Base-by-base conservation (phyloP, 1,284 basidiomycete genomes). In the Abortiporus biennis region DNA sequence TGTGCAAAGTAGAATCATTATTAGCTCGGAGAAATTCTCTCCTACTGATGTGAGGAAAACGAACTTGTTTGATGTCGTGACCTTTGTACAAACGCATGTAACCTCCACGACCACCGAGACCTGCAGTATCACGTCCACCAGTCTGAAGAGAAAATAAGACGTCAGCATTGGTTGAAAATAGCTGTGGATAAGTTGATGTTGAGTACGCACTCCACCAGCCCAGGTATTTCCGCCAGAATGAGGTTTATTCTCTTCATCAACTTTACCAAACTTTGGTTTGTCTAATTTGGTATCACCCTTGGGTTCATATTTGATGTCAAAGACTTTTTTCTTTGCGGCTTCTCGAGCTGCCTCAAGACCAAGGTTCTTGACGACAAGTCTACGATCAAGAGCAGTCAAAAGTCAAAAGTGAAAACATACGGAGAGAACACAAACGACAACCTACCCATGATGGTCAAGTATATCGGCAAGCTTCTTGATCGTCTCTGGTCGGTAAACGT, bases 11-110 rank as follows among this genome's bases (percentile, higher is more conserved):
- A 21, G n/a, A n/a, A n/a, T n/a, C 6, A 24, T 16, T 24, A 31
- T 31, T 23, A 30, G 23, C 11, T 13, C 9, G 15, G 42, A 6
- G 24, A 12, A n/a, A n/a, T n/a, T n/a, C n/a, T n/a, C n/a, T n/a
- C n/a, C n/a, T n/a, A n/a, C n/a, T n/a, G 27, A 29, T 29, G 27
- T 29, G 9, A n/a, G 27, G 27, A 29, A 9, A 16, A 4, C 53
- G 11, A 38, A 71, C 76, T 62, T 83, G 80, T 36, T 79, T 74
- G 49, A 82, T 78, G 46, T 79, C 66, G 12, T 79, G 77, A 4
- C 74, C 76, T 50, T 77, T 78, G 54, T 72, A 79, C 0, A 80
- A 54, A n/a, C 80, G 72, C 61, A 80, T 82, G 54, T 80, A 80
- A 0, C 79, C 79, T 8, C 78, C 80, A 25, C 69, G 62, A 3